phyloP scores from a whole-genome alignment of 2,329 filamentous ascomycete species.

The Daldinia eschscholtzii region DNA sequence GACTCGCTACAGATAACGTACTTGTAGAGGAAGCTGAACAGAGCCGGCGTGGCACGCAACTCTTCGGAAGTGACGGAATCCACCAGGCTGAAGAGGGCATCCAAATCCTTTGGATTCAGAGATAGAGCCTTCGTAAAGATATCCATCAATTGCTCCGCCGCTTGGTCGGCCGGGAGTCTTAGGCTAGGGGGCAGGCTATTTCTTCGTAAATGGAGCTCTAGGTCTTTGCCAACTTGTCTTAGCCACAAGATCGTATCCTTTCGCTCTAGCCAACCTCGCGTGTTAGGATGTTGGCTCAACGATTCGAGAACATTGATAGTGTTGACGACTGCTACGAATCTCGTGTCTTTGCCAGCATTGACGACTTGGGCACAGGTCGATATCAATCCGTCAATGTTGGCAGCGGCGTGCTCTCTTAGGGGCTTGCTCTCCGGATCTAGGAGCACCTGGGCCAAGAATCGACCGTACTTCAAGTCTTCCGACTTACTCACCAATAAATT shows the following conservation, averaged over 20 bases:
- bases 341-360: slow-evolving; percentile 76
- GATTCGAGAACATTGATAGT: slow-evolving; percentile 87
- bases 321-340: slow-evolving; percentile 80
- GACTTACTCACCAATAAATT: slow-evolving; percentile 81
- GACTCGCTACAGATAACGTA: slow-evolving; percentile 87
- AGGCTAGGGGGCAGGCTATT: slow-evolving; percentile 78
- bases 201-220: slow-evolving; percentile 79
- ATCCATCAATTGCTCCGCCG: slow-evolving; percentile 86
- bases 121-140: slow-evolving; percentile 86
- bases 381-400: slow-evolving; percentile 79
- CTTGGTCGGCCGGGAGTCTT: slow-evolving; percentile 88
- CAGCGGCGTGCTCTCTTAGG: slow-evolving; percentile 79
- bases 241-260: slow-evolving; percentile 72
- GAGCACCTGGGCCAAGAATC: slow-evolving; percentile 90
- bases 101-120: slow-evolving; percentile 79
- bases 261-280: slow-evolving; percentile 78
- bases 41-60: slow-evolving; percentile 78
- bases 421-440: slow-evolving; percentile 79
- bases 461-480: slow-evolving; percentile 87
- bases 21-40: slow-evolving; percentile 87
- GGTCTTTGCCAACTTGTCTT: slow-evolving; percentile 77
- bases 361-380: slow-evolving; percentile 73
- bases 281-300: slow-evolving; percentile 74
- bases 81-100: slow-evolving; percentile 86
- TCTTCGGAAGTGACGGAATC: slow-evolving; percentile 87